These are phyloP conservation scores for Diaporthe ilicicola DNA, from an alignment of 2,329 filamentous ascomycete species.

Conservation along the genomic window DNA sequence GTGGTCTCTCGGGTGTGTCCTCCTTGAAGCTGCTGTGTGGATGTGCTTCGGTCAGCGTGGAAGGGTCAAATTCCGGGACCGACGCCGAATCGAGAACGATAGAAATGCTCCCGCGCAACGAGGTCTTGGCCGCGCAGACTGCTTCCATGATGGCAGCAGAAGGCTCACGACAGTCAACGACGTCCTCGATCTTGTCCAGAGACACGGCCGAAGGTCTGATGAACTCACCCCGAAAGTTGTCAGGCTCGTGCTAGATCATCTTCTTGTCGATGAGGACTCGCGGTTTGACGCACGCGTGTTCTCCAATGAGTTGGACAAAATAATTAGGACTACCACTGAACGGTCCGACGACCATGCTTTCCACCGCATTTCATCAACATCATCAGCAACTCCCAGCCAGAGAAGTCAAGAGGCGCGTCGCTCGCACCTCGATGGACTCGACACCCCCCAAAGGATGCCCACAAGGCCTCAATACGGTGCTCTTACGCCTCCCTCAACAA, in stretches of 20 bases:
- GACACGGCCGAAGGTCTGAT: neutral
- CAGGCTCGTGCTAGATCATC: neutral
- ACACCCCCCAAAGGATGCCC: neutral
- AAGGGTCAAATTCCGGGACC: neutral
- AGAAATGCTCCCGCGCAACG: neutral
- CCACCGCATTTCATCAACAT: neutral
- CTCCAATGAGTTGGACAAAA: neutral
- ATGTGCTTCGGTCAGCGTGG: neutral
- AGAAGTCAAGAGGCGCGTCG: neutral
- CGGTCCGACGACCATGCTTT: too few relatives aligned
- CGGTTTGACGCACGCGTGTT: neutral
- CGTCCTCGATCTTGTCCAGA: neutral
- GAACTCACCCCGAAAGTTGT: neutral
- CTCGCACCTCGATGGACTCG: neutral
- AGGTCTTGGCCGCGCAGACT: neutral
- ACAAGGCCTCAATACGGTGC: neutral
- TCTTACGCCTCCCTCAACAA: neutral
- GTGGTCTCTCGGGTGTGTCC: constrained; percentile 6
- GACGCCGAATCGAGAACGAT: neutral
- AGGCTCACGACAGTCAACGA: neutral
- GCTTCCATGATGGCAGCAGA: neutral
- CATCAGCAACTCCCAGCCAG: neutral
- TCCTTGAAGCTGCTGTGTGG: constrained; percentile 5
- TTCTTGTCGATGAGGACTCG: neutral
- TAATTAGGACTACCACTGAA: neutral